These are phyloP conservation scores for Diaporthe velutina DNA, from an alignment of 2,329 filamentous ascomycete genomes.

Conservation along the genomic window DNA sequence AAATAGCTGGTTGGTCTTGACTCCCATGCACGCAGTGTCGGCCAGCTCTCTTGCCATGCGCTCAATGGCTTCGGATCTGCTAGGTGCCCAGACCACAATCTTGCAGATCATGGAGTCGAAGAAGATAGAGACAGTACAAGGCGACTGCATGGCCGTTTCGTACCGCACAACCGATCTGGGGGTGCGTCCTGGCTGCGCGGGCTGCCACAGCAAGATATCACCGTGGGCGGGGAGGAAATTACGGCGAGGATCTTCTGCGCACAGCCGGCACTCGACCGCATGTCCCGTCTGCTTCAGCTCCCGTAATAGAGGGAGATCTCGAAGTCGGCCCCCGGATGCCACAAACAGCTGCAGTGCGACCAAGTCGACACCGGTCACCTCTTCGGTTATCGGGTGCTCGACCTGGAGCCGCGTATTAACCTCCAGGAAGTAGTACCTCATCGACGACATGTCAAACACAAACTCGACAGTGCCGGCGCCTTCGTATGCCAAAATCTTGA, in stretches of 20 bases:
- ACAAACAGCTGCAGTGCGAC: slow-evolving; percentile 47
- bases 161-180: background rate
- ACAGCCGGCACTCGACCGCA: slow-evolving; percentile 79
- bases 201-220: background rate
- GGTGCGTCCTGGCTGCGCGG: background rate
- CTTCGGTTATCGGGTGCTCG: slow-evolving; percentile 59
- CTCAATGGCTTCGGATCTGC: background rate
- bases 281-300: slow-evolving; percentile 66
- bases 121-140: background rate
- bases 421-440: slow-evolving; percentile 60
- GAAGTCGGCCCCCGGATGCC: slow-evolving; percentile 60
- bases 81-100: slow-evolving; percentile 1
- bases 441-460: slow-evolving; percentile 54
- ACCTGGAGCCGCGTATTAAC: slow-evolving; percentile 64
- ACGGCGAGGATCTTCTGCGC: slow-evolving; percentile 75
- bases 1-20: slow-evolving; percentile 14
- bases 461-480: slow-evolving; percentile 61
- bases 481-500: slow-evolving; percentile 53
- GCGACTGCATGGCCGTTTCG: slow-evolving; percentile 3
- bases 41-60: background rate
- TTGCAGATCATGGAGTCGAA: slow-evolving; percentile 19
- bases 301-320: slow-evolving; percentile 36
- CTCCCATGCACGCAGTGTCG: background rate
- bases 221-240: slow-evolving; percentile 64
- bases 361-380: slow-evolving; percentile 53